phyloP scores from a whole-genome alignment of 352 stramenopile genomes.

The Pythium grandisporangium region DNA sequence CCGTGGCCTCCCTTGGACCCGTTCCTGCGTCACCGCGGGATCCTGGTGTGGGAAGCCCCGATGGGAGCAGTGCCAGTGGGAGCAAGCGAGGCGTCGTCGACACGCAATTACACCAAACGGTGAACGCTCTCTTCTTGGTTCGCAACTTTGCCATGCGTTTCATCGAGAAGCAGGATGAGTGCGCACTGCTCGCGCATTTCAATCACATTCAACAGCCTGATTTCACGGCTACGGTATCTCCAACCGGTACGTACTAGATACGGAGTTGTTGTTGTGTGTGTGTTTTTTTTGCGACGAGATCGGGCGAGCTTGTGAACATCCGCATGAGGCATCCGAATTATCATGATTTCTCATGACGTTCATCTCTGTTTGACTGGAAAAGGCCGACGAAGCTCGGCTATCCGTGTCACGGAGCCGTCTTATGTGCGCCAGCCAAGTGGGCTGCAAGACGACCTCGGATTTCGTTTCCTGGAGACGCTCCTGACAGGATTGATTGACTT shows the following conservation, averaged over 20 bases:
- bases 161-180: conserved; percentile 58
- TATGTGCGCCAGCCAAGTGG: conserved; percentile 4
- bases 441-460: conserved; percentile 45
- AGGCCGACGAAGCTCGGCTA: conserved; percentile 19
- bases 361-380: not conserved
- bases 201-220: conserved; percentile 25
- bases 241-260: conserved; percentile 20
- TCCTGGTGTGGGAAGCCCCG: too few species aligned
- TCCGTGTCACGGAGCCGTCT: conserved; percentile 16
- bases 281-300: not conserved
- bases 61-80: too few species aligned
- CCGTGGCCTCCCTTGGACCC: not conserved
- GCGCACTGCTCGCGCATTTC: conserved; percentile 51
- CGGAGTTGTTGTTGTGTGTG: too few species aligned
- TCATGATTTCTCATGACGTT: not conserved
- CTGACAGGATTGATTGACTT: conserved; percentile 51
- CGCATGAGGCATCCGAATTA: too few species aligned
- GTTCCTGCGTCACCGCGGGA: too few species aligned
- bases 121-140: conserved; percentile 69
- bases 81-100: not conserved
- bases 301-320: too few species aligned
- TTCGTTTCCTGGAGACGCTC: conserved; percentile 57
- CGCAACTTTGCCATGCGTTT: conserved; percentile 68
- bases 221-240: conserved; percentile 18
- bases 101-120: conserved; percentile 30